A percentile compares a stretch with the other conserved stretches of the same genome.
These are phyloP conservation scores for Colletotrichum filicis DNA, from an alignment of 2,329 filamentous ascomycete genomes.

Conservation along the genomic window DNA sequence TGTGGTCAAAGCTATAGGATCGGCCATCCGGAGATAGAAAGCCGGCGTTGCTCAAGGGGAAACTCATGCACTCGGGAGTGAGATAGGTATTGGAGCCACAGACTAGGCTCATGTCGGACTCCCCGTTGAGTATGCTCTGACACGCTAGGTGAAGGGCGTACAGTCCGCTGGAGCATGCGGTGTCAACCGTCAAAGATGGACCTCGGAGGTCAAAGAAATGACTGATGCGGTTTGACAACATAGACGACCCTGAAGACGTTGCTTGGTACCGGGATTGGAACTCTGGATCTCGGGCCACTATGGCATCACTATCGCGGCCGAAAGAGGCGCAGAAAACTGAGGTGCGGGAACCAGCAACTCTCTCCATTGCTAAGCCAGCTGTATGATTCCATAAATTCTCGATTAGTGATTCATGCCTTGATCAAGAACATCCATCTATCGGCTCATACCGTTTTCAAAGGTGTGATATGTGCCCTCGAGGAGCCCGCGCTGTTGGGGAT, in stretches of 20 bases:
- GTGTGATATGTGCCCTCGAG: slow-evolving; percentile 62
- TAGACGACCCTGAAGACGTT: slow-evolving; percentile 42
- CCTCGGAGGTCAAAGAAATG: slow-evolving; percentile 66
- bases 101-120: slow-evolving; percentile 53
- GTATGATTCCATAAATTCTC: too few relatives aligned
- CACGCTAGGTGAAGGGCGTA: slow-evolving; percentile 64
- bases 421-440: too few relatives aligned
- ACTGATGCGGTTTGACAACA: slow-evolving; percentile 65
- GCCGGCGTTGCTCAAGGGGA: slow-evolving; percentile 64
- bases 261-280: slow-evolving; percentile 50
- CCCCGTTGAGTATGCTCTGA: slow-evolving; percentile 57
- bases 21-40: slow-evolving; percentile 63
- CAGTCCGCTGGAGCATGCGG: slow-evolving; percentile 67
- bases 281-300: slow-evolving; percentile 41
- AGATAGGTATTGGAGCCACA: slow-evolving; percentile 64
- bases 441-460: slow-evolving; percentile 50
- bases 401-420: too few relatives aligned
- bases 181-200: slow-evolving; percentile 67
- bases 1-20: slow-evolving; percentile 64
- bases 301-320: slow-evolving; percentile 52
- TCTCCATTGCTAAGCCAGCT: slow-evolving; percentile 55
- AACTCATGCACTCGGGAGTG: slow-evolving; percentile 61
- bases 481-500: slow-evolving; percentile 62
- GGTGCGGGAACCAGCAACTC: slow-evolving; percentile 54
- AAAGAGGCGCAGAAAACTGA: slow-evolving; percentile 63